These are phyloP conservation scores for Vinca minor DNA, from an alignment of 257 asterid species.

Conservation along the genomic window DNA sequence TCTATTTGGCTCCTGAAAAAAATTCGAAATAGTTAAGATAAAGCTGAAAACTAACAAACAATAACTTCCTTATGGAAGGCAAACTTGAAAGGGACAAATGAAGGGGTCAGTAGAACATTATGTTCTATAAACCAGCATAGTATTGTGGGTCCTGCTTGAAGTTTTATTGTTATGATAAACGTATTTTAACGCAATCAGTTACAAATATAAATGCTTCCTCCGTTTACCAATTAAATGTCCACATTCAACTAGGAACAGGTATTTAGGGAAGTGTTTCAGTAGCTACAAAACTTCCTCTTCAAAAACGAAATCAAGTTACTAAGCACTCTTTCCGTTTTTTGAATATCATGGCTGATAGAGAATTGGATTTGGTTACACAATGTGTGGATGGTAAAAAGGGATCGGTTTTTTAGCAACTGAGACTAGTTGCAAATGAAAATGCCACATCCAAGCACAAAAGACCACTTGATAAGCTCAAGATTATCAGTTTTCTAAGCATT, in stretches of 20 bases:
- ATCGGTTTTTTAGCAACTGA: too few species aligned
- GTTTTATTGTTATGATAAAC: background rate
- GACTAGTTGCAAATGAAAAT: background rate
- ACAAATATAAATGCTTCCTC: background rate
- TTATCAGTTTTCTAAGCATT: background rate
- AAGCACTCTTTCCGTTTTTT: background rate
- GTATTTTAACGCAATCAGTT: background rate
- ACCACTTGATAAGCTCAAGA: background rate
- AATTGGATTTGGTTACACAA: too few species aligned
- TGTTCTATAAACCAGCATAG: background rate
- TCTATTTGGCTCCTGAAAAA: conserved; percentile 49
- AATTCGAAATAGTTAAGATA: conserved; percentile 7
- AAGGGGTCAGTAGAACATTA: background rate
- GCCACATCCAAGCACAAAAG: background rate
- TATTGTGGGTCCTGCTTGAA: background rate
- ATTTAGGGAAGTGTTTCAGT: background rate
- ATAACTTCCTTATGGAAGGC: background rate
- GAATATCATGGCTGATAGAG: background rate
- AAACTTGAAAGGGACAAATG: background rate
- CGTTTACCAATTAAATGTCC: background rate
- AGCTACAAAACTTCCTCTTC: background rate
- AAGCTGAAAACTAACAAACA: background rate
- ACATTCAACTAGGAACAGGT: background rate
- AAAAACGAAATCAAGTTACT: background rate
- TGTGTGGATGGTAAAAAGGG: too few species aligned